Percentiles rank a stretch among this genome's conserved stretches.
phyloP scores from a whole-genome alignment of 495 filamentous ascomycete genomes.

The Platismatia glauca region DNA sequence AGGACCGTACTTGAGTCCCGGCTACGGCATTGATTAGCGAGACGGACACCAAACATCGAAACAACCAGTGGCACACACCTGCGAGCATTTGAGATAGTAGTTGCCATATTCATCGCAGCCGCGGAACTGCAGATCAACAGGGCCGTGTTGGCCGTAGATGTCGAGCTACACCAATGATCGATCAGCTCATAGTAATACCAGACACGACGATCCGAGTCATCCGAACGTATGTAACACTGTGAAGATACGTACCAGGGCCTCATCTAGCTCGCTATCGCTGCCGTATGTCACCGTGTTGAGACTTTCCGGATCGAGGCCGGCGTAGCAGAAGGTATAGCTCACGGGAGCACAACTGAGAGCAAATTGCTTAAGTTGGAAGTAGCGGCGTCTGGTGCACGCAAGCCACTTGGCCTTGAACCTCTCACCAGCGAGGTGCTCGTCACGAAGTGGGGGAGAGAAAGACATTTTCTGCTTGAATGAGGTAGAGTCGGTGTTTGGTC shows the following conservation, averaged over 20 bases:
- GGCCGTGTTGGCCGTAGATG: background rate
- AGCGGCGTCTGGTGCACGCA: background rate
- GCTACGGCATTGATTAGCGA: background rate
- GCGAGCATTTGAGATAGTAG: background rate
- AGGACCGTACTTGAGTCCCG: background rate
- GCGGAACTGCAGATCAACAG: background rate
- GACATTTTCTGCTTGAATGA: background rate
- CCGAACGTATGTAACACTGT: background rate
- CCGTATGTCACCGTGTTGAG: background rate
- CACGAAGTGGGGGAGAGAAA: background rate
- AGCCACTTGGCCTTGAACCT: background rate
- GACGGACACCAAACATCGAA: background rate
- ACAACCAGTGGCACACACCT: background rate
- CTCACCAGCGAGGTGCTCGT: background rate
- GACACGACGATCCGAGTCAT: background rate
- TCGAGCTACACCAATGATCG: background rate
- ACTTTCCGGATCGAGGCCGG: background rate
- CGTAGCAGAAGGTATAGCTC: background rate
- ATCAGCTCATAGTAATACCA: background rate
- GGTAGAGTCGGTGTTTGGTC: background rate
- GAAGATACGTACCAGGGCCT: background rate
- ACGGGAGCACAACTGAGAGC: background rate
- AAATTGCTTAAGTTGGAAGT: background rate
- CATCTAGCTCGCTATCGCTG: background rate
- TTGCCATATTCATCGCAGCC: background rate